Evolutionary conservation across 306 rosid species (phyloP).

Genomic region (Casuarina glauca): DNA sequence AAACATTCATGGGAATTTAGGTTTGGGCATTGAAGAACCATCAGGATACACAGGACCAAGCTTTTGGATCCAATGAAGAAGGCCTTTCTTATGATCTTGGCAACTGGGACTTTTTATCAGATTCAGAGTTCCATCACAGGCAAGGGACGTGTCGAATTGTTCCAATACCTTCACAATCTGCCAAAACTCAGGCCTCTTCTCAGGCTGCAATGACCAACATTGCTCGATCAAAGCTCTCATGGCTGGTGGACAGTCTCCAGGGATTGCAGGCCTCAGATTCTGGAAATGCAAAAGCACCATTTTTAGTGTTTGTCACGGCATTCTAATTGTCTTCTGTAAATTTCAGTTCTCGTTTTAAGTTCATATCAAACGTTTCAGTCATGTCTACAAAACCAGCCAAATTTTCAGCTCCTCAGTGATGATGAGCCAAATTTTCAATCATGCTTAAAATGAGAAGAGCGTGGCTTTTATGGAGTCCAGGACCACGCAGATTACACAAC

Average conservation of each 20-base stretch:
- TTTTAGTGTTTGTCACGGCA: too few species aligned
- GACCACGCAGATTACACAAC: neutral
- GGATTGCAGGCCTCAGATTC: constrained; percentile 76
- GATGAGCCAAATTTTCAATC: neutral
- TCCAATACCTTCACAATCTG: constrained; percentile 87
- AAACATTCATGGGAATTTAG: constrained; percentile 66
- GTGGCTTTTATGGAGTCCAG: neutral
- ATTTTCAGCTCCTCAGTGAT: neutral
- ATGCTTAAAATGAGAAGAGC: neutral
- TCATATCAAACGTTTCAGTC: neutral
- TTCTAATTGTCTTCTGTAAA: too few species aligned
- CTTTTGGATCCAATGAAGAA: constrained; percentile 88
- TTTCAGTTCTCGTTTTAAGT: neutral
- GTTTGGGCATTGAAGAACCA: constrained; percentile 60
- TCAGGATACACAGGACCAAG: constrained; percentile 66
- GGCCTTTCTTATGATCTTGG: constrained; percentile 87
- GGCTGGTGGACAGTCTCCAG: constrained; percentile 60
- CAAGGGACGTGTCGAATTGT: constrained; percentile 71
- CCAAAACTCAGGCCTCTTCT: constrained; percentile 89
- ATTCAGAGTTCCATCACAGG: constrained; percentile 61
- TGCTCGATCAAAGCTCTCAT: constrained; percentile 83
- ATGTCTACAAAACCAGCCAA: neutral
- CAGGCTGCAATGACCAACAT: constrained; percentile 81
- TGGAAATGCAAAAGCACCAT: constrained; percentile 19
- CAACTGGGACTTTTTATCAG: constrained; percentile 41